Percentiles rank a stretch among this genome's conserved stretches.
These are phyloP conservation scores for Scutellaria galericulata DNA, from an alignment of 257 asterid species.

Conservation along the genomic window DNA sequence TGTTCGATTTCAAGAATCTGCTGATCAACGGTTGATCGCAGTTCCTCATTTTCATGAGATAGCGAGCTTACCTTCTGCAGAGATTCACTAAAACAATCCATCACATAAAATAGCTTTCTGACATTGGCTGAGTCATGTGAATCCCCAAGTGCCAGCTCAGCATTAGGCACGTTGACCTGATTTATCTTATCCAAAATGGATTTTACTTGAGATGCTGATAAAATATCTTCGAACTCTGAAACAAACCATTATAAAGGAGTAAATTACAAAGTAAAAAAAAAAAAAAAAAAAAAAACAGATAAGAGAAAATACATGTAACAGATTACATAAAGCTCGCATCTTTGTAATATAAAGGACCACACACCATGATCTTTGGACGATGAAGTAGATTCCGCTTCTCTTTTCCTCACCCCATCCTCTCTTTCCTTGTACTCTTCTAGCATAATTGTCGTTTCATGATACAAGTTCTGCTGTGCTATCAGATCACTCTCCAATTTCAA, in stretches of 20 bases:
- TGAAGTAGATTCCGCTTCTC: slow-evolving; percentile 63
- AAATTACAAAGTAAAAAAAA: slow-evolving; percentile 29
- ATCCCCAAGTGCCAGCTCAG: slow-evolving; percentile 47
- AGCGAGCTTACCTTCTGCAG: slow-evolving; percentile 50
- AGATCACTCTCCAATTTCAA: slow-evolving; percentile 68
- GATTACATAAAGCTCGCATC: slow-evolving; percentile 11
- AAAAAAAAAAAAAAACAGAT: not conserved
- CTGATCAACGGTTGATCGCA: slow-evolving; percentile 59
- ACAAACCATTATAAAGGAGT: slow-evolving; percentile 33
- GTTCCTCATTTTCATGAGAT: slow-evolving; percentile 59
- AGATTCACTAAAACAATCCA: slow-evolving; percentile 61
- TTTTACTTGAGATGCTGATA: slow-evolving; percentile 66
- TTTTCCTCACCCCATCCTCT: slow-evolving; percentile 53
- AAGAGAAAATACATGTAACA: slow-evolving; percentile 10
- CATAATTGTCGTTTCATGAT: slow-evolving; percentile 49
- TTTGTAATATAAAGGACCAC: slow-evolving; percentile 25
- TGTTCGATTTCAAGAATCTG: slow-evolving; percentile 60
- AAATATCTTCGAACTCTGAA: slow-evolving; percentile 65
- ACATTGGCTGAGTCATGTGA: slow-evolving; percentile 48
- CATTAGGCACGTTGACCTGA: slow-evolving; percentile 58
- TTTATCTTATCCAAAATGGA: slow-evolving; percentile 69
- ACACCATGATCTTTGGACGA: slow-evolving; percentile 61
- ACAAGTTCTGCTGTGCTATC: slow-evolving; percentile 50
- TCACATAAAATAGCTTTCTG: slow-evolving; percentile 66
- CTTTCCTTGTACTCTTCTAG: slow-evolving; percentile 56